Percentiles rank a stretch among this genome's conserved stretches.
These are phyloP conservation scores for Flaveria robusta DNA, from an alignment of 129 eudicot species.

Conservation along the genomic window DNA sequence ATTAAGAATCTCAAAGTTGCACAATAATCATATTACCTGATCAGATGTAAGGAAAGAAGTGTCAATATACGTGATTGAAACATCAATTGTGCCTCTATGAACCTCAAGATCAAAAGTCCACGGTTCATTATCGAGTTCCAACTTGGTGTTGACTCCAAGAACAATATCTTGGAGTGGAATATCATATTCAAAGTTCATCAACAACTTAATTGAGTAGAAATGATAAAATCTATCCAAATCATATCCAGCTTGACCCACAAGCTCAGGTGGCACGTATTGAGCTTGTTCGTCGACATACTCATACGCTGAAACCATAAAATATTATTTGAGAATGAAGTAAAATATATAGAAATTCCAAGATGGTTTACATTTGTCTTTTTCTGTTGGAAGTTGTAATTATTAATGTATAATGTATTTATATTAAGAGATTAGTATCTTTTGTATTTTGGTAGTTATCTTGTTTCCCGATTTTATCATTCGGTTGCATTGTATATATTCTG, in stretches of 20 bases:
- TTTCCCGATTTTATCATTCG: no score
- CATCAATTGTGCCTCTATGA: conserved; percentile 48
- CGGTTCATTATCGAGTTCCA: conserved; percentile 39
- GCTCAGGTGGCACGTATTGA: conserved; percentile 55
- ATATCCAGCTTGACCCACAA: conserved; percentile 38
- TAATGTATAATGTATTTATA: no score
- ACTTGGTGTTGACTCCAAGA: conserved; percentile 47
- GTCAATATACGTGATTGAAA: conserved; percentile 40
- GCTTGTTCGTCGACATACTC: conserved; percentile 47
- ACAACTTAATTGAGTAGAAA: conserved; percentile 54
- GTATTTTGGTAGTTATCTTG: no score
- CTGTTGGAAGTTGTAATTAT: background rate
- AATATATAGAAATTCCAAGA: background rate
- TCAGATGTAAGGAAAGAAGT: conserved; percentile 33
- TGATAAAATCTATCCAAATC: conserved; percentile 40
- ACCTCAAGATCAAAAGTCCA: conserved; percentile 51
- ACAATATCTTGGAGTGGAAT: conserved; percentile 46
- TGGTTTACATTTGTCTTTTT: background rate
- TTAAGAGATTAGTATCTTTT: no score
- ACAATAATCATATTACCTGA: conserved; percentile 42
- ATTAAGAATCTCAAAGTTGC: background rate
- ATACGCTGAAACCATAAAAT: conserved; percentile 36
- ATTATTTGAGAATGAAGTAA: background rate
- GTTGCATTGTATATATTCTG: no score
- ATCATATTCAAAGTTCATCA: conserved; percentile 36